Evolutionary conservation across 495 filamentous ascomycete species (phyloP).

Genomic region (Penicillium antarcticum): DNA sequence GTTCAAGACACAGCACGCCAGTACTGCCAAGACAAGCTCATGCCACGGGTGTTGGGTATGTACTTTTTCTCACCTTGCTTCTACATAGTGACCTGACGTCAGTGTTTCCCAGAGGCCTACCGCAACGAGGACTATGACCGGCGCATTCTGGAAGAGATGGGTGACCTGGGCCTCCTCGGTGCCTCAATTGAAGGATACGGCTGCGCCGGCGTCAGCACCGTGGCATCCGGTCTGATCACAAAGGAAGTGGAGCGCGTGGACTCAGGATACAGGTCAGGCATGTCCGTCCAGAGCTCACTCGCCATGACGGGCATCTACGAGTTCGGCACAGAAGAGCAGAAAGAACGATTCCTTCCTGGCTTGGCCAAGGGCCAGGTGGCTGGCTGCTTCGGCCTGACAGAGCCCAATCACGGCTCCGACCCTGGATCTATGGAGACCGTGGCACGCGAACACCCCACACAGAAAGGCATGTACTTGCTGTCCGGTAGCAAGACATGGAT

Average conservation of each 20-base stretch:
- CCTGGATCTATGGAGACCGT: conserved; percentile 93
- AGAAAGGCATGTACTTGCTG: conserved; percentile 78
- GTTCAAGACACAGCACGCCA: conserved; percentile 83
- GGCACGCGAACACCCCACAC: conserved; percentile 81
- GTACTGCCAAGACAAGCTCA: conserved; percentile 87
- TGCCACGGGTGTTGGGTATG: conserved; percentile 85
- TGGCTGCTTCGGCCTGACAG: conserved; percentile 92
- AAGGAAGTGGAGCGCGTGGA: conserved; percentile 96
- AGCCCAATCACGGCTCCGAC: conserved; percentile 97
- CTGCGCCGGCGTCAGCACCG: conserved; percentile 89
- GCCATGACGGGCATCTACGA: conserved; percentile 97
- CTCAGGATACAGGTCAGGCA: conserved; percentile 90
- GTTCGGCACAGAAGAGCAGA: conserved; percentile 84
- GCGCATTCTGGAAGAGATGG: conserved; percentile 91
- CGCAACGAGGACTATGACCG: conserved; percentile 89
- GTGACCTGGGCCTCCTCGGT: conserved; percentile 86
- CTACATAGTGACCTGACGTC: background rate
- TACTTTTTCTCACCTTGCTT: conserved; percentile 4
- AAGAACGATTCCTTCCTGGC: conserved; percentile 78
- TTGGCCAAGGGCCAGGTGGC: conserved; percentile 85
- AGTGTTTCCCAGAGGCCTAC: conserved; percentile 73
- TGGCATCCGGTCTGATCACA: conserved; percentile 90
- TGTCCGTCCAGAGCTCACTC: conserved; percentile 93
- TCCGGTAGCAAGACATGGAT: conserved; percentile 97
- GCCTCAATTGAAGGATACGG: conserved; percentile 90